phyloP scores from a whole-genome alignment of 2,329 filamentous ascomycete genomes.

The Pseudogymnoascus sp. region DNA sequence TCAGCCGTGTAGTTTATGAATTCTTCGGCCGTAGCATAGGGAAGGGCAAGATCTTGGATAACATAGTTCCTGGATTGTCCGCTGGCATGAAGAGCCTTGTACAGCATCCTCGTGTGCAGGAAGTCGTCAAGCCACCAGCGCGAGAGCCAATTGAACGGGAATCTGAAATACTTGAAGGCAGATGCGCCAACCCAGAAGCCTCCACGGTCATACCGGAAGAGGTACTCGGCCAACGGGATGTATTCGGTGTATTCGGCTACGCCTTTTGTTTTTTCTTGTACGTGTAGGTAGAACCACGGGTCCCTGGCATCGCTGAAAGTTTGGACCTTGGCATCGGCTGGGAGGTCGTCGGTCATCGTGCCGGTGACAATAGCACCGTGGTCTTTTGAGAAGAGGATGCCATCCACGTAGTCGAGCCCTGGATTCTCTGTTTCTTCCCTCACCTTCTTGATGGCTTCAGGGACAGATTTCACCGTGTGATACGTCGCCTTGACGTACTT shows the following conservation, averaged over 20 bases:
- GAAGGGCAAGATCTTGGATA: slow-evolving; percentile 56
- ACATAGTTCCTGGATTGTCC: slow-evolving; percentile 49
- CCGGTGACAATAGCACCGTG: slow-evolving; percentile 49
- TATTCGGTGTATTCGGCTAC: slow-evolving; percentile 28
- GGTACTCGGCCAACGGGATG: slow-evolving; percentile 43
- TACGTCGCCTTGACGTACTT: slow-evolving; percentile 51
- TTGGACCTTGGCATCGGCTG: slow-evolving; percentile 22
- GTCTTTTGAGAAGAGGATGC: slow-evolving; percentile 42
- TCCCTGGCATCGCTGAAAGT: slow-evolving; percentile 47
- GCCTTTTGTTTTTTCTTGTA: slow-evolving; percentile 31
- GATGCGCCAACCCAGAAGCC: slow-evolving; percentile 57
- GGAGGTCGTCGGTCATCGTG: slow-evolving; percentile 35
- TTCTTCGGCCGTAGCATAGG: slow-evolving; percentile 40
- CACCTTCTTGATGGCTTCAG: slow-evolving; percentile 38
- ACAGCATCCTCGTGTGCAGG: slow-evolving; percentile 54
- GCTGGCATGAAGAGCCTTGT: slow-evolving; percentile 53
- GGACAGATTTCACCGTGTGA: slow-evolving; percentile 35
- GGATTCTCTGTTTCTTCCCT: slow-evolving; percentile 27
- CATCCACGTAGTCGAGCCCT: slow-evolving; percentile 53
- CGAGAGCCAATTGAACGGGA: slow-evolving; percentile 52
- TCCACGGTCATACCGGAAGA: slow-evolving; percentile 56
- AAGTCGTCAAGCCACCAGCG: slow-evolving; percentile 53
- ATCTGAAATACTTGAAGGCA: slow-evolving; percentile 53
- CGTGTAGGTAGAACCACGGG: slow-evolving; percentile 61
- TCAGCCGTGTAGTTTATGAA: slow-evolving; percentile 47